phyloP scores from a whole-genome alignment of 305 asterid species.

The Fraxinus baroniana region DNA sequence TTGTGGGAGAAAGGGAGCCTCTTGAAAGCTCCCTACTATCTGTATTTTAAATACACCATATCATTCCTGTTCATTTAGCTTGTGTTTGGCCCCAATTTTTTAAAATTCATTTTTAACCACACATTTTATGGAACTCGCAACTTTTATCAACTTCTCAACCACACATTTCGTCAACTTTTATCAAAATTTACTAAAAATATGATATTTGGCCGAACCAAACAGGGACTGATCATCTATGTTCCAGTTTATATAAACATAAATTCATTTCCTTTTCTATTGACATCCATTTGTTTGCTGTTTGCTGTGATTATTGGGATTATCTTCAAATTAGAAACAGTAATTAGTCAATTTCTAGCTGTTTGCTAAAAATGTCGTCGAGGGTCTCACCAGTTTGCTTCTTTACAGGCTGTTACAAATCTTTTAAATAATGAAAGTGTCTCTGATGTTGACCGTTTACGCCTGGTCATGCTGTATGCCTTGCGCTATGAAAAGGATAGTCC shows the following conservation, averaged over 20 bases:
- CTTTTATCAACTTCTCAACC: not conserved
- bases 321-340: not conserved
- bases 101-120: not conserved
- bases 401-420: conserved; percentile 92
- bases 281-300: not conserved
- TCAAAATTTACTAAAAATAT: not conserved
- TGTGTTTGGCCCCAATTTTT: not conserved
- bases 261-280: not conserved
- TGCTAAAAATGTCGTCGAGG: not conserved
- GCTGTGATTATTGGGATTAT: not conserved
- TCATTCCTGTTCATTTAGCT: not conserved
- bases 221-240: not conserved
- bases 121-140: not conserved
- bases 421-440: conserved; percentile 74
- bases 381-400: conserved; percentile 13
- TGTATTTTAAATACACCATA: not conserved
- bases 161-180: not conserved
- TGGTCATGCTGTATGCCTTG: conserved; percentile 92
- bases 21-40: not conserved
- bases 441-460: conserved; percentile 87
- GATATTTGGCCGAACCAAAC: not conserved
- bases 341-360: not conserved
- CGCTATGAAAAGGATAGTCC: conserved; percentile 98
- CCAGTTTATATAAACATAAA: not conserved
- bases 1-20: not conserved